phyloP scores from a whole-genome alignment of 1,284 basidiomycete genomes.

The Takashimella tepidaria region DNA sequence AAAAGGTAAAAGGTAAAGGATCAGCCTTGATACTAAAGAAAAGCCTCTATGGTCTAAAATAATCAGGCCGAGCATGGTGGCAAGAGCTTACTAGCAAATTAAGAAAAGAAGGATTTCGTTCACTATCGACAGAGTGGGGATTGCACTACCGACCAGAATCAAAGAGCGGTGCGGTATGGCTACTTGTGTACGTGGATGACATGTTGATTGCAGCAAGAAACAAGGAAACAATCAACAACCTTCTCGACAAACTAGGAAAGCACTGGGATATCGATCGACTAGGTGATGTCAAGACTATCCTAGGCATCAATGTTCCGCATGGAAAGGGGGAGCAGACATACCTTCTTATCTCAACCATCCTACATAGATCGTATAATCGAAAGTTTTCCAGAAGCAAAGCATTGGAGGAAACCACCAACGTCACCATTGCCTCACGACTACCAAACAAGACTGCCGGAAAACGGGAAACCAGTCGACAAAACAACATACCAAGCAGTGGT shows the following conservation, averaged over 20 bases:
- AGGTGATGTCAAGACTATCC: constrained; percentile 26
- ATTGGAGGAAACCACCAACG: background rate
- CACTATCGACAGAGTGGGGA: constrained; percentile 42
- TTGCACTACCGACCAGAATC: constrained; percentile 28
- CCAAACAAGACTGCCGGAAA: background rate
- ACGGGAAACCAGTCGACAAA: background rate
- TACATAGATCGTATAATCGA: constrained; percentile 47
- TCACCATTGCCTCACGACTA: background rate
- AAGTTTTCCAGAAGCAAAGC: constrained; percentile 40
- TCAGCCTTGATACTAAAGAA: constrained; percentile 28
- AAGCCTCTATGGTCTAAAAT: constrained; percentile 51
- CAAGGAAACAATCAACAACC: background rate
- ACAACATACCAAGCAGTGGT: constrained; percentile 23
- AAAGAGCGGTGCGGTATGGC: constrained; percentile 3
- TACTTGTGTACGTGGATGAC: constrained; percentile 19
- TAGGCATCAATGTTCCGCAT: constrained; percentile 33
- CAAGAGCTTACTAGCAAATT: constrained; percentile 41
- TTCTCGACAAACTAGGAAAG: constrained; percentile 20
- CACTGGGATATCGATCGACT: constrained; percentile 26
- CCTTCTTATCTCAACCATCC: constrained; percentile 45
- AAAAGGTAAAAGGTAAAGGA: constrained; percentile 1
- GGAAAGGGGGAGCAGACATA: constrained; percentile 24
- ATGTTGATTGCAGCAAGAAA: constrained; percentile 10
- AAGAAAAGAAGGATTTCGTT: constrained; percentile 34
- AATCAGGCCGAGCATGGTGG: constrained; percentile 40